Evolutionary conservation across 2,329 filamentous ascomycete genomes (phyloP).

Genomic region (Hortaea werneckii): DNA sequence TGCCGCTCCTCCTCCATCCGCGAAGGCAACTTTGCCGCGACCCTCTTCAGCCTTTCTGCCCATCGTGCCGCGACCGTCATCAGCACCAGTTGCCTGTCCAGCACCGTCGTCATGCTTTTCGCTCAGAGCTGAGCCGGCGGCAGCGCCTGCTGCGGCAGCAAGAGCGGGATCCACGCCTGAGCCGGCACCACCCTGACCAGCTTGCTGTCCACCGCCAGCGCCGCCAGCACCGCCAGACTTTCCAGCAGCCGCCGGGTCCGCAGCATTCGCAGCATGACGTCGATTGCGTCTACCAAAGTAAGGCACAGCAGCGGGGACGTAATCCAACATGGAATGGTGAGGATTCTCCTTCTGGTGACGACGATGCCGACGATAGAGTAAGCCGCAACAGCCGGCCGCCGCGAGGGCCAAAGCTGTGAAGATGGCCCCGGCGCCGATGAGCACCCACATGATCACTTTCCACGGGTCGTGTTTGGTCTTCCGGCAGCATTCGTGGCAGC

Average conservation of each 20-base stretch:
- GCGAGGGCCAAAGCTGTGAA: background rate
- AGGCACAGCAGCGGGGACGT: background rate
- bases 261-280: background rate
- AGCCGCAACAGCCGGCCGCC: background rate
- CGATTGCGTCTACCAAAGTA: background rate
- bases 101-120: background rate
- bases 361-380: background rate
- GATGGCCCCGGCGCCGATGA: background rate
- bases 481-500: background rate
- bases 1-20: constrained; percentile 1
- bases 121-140: background rate
- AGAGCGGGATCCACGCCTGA: background rate
- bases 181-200: background rate
- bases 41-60: constrained; percentile 18
- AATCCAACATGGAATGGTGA: background rate
- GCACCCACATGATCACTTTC: background rate
- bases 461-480: background rate
- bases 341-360: background rate
- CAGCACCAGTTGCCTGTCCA: background rate
- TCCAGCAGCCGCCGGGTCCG: background rate
- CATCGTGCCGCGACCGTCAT: constrained; percentile 10
- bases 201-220: background rate
- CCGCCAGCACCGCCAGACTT: background rate
- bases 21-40: constrained; percentile 14
- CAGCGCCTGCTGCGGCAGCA: background rate